phyloP scores from a whole-genome alignment of 371 early-diverging fungal genomes.

The Nematocida major region DNA sequence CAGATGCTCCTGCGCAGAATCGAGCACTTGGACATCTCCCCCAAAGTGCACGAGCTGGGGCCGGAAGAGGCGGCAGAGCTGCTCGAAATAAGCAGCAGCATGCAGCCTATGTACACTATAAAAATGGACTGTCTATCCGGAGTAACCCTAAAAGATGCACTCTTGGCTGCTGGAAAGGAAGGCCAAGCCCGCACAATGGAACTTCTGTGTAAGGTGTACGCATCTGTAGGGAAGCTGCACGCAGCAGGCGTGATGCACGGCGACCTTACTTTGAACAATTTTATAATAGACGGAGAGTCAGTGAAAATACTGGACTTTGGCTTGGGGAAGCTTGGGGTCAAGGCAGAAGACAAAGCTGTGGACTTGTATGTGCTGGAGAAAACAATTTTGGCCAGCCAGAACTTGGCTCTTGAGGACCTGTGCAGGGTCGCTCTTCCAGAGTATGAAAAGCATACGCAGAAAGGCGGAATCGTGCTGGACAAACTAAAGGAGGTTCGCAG shows the following conservation, averaged over 20 bases:
- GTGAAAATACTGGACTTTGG: slow-evolving; percentile 86
- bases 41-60: not conserved
- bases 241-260: slow-evolving; percentile 80
- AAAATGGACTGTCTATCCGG: slow-evolving; percentile 59
- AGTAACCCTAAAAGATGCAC: slow-evolving; percentile 36
- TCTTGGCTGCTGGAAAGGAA: not conserved
- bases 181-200: not conserved
- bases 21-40: slow-evolving; percentile 16
- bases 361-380: slow-evolving; percentile 95
- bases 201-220: slow-evolving; percentile 38
- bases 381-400: slow-evolving; percentile 75
- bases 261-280: slow-evolving; percentile 91
- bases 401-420: slow-evolving; percentile 60
- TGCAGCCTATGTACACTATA: slow-evolving; percentile 40
- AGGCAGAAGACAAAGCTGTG: slow-evolving; percentile 94
- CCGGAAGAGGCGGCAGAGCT: not conserved
- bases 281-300: slow-evolving; percentile 67
- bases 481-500: slow-evolving; percentile 53
- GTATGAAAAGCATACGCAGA: not conserved
- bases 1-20: slow-evolving; percentile 52
- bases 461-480: slow-evolving; percentile 4
- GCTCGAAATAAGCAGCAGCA: not conserved
- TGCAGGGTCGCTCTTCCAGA: slow-evolving; percentile 37
- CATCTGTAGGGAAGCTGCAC: slow-evolving; percentile 73
- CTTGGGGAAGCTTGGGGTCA: slow-evolving; percentile 72